Base-by-base conservation (phyloP, 768 basidiomycete species). In the Macrocybe gigantea region DNA sequence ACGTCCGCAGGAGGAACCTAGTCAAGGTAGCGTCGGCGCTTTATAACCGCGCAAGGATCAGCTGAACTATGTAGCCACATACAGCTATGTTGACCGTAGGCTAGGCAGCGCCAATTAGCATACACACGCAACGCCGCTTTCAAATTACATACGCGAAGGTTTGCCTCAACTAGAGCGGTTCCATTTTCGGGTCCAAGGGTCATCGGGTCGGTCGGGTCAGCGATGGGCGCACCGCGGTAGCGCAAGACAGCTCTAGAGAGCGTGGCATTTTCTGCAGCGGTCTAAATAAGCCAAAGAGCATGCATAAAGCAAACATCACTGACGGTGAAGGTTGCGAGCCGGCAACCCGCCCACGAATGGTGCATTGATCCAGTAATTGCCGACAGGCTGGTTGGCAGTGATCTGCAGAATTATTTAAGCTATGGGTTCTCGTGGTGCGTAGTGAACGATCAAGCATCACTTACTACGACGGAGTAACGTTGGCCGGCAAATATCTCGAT, bases 401-500 rank as follows among this genome's bases (percentile, higher is more conserved):
- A 64, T 48, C 60, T 62, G 51, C 10, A 40, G 8, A 10, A 9
- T 13, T 32, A 5, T 44, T 7, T 42, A 22, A 15, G 11, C 7
- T 2, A 5, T 29, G 11, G 9, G 14, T 22, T 22, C 22, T 22
- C 22, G 33, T 13, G 7, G 33, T 7, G 5, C 22, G 33, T 13
- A 1, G 33, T 7, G 5, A 8, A 12, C 7, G 6, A 38, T 7
- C 35, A 39, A 29, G 33, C 22, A 33, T 12, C 6, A 55, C 62
- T 15, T 54, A 60, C 62, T 22, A 64, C 56, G 41, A 62, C 48
- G 6, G 51, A 73, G 52, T 78, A 78, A 8, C 75, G 68, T 54
- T 78, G 77, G 5, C 67, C 73, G 0, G 73, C 67, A 44, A 65
- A 65, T 13, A 77, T 48, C 6, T 66, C 56, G 40, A 75, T 48